These are phyloP conservation scores for Babesia caballi DNA, from an alignment of 169 alveolate species.

Conservation along the genomic window DNA sequence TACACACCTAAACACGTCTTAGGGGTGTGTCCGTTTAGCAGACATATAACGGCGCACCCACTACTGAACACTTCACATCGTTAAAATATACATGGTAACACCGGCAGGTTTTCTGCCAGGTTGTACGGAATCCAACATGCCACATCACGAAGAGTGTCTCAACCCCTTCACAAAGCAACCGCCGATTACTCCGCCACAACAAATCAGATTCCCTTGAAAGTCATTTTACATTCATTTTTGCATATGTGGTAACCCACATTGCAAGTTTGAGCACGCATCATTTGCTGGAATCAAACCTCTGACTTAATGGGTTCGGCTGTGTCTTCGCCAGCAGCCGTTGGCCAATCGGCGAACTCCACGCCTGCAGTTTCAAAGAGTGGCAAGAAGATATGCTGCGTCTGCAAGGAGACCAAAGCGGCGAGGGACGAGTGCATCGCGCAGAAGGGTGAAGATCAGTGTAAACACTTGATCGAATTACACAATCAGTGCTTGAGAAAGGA, in stretches of 20 bases:
- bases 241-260: neutral
- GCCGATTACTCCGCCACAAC: too few species aligned
- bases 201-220: too few species aligned
- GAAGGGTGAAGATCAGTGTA: conserved; percentile 69
- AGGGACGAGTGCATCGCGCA: conserved; percentile 73
- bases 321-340: neutral
- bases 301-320: conserved; percentile 27
- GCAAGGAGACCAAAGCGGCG: conserved; percentile 74
- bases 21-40: too few species aligned
- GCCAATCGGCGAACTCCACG: neutral
- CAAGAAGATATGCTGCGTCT: conserved; percentile 71
- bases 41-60: too few species aligned
- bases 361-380: conserved; percentile 14
- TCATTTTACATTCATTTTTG: too few species aligned
- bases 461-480: conserved; percentile 66
- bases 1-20: too few species aligned
- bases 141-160: too few species aligned
- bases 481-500: conserved; percentile 70
- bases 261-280: neutral
- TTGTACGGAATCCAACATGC: too few species aligned
- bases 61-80: too few species aligned
- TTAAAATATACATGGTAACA: too few species aligned
- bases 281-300: neutral
- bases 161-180: too few species aligned
- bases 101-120: too few species aligned